These are phyloP conservation scores for Talaromyces rugulosus DNA, from an alignment of 2,329 filamentous ascomycete species.

Conservation along the genomic window DNA sequence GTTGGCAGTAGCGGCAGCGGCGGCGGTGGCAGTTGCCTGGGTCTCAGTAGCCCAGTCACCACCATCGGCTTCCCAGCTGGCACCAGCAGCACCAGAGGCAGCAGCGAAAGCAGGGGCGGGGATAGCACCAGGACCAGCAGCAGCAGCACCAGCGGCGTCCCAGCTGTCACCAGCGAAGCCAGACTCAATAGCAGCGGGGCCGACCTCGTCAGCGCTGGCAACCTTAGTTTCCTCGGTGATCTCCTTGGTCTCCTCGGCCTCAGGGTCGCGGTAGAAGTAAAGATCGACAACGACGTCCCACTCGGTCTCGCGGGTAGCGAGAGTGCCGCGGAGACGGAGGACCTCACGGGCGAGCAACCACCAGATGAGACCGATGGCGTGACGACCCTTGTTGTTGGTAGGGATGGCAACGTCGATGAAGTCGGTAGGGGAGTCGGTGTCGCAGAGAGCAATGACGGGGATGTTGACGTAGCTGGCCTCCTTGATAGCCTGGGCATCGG, in stretches of 20 bases:
- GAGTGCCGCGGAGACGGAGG: constrained; percentile 95
- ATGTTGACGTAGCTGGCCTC: constrained; percentile 99
- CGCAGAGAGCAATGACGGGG: constrained; percentile 97
- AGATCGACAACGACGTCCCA: constrained; percentile 99
- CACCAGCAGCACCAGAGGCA: constrained; percentile 70
- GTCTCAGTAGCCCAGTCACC: constrained; percentile 50
- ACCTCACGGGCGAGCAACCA: constrained; percentile 99
- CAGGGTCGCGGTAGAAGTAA: constrained; percentile 99
- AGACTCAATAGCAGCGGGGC: constrained; percentile 69
- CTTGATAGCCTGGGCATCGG: constrained; percentile 99
- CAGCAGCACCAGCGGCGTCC: constrained; percentile 67
- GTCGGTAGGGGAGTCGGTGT: constrained; percentile 99
- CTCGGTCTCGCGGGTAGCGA: constrained; percentile 90
- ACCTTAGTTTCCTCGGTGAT: constrained; percentile 76
- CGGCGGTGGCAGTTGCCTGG: constrained; percentile 37
- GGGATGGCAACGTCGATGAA: constrained; percentile 99
- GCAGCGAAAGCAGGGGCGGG: constrained; percentile 64
- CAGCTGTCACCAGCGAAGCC: constrained; percentile 77
- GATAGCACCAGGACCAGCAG: constrained; percentile 60
- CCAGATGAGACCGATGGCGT: constrained; percentile 98
- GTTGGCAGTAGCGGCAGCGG: constrained; percentile 13
- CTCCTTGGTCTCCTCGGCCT: constrained; percentile 99
- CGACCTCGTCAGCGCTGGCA: constrained; percentile 78
- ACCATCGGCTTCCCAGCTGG: constrained; percentile 59
- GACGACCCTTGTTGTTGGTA: constrained; percentile 99